Evolutionary conservation across 441 rosid species (phyloP).

Genomic region (California macrophylla): DNA sequence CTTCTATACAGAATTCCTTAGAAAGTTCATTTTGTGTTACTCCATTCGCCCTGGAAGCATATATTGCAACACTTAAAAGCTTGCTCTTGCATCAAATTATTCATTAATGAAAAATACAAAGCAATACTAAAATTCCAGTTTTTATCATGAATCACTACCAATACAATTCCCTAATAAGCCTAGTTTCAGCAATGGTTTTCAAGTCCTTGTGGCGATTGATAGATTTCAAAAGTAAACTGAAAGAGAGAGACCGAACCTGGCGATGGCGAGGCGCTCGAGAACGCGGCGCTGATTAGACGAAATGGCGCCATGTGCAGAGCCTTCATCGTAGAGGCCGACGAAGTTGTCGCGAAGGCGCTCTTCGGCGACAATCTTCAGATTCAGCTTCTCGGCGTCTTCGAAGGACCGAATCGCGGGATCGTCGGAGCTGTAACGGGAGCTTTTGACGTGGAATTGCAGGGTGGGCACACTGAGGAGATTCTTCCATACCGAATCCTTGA

Average conservation of each 20-base stretch:
- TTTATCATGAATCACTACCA: neutral
- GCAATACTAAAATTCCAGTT: neutral
- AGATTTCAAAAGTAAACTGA: neutral
- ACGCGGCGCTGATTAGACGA: slow-evolving; percentile 42
- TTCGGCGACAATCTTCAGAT: slow-evolving; percentile 45
- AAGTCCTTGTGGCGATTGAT: neutral
- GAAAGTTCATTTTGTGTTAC: slow-evolving; percentile 66
- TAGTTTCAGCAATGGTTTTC: neutral
- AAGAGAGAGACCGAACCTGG: slow-evolving; percentile 33
- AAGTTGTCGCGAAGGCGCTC: slow-evolving; percentile 66
- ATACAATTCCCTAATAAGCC: neutral
- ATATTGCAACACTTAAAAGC: neutral
- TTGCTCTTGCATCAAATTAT: neutral
- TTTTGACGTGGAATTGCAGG: slow-evolving; percentile 37
- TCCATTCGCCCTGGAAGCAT: slow-evolving; percentile 52
- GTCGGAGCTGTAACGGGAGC: slow-evolving; percentile 23
- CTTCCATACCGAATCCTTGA: slow-evolving; percentile 48
- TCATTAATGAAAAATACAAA: neutral
- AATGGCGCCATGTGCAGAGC: slow-evolving; percentile 31
- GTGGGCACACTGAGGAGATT: slow-evolving; percentile 49
- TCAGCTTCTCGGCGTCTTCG: slow-evolving; percentile 51
- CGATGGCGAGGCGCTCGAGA: slow-evolving; percentile 67
- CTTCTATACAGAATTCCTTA: slow-evolving; percentile 63
- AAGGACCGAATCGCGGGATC: slow-evolving; percentile 43
- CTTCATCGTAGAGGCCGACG: slow-evolving; percentile 63